Evolutionary conservation across 176 grass and related monocot species (phyloP), one percentile per base, ranked within the genome.

Genomic region (Oryza punctata): DNA sequence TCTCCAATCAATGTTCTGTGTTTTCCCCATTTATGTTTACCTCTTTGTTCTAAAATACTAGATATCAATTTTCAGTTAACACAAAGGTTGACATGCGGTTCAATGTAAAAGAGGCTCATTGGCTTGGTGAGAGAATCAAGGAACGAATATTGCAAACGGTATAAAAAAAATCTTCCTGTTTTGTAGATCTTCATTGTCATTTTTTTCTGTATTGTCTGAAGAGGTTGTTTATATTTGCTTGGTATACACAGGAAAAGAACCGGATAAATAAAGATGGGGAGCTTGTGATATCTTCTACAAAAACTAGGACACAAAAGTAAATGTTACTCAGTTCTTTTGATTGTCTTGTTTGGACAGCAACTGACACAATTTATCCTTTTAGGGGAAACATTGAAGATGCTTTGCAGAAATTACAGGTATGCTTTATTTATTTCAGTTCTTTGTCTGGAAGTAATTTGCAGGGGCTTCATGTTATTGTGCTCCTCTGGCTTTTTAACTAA

Each of bases 21-120:
- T 46, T 71, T 33, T 63, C 8, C 10, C 27, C 21, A 2, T 35
- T 72, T 21, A 24, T 75, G 15, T 60, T 24, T 75, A 28, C 35
- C 13, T 41, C 57, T 52, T 85, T 10, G 10, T 65, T 74, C 41
- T 75, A 35, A 87, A 69, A 70, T 52, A 13, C 21, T 33, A 6
- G 18, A 60, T 41, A 54, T n/a, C 19, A 24, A 69, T 63, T 90
- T 87, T 38, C 91, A 99, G 91, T 99, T 66, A 99, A 99, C 45
- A 99, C 91, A 40, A 96, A 99, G 89, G 96, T 99, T 84, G 96
- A 99, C 82, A 96, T 96, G 93, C 82, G 91, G 40, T 99, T 96
- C 84, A 96, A 96, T 92, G 91, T 99, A 84, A 94, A 94, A 21
- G 70, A 92, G 85, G 93, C 91, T 87, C 69, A 92, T 78, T 99